Base-by-base conservation (phyloP, 2,329 filamentous ascomycete genomes). In the Thelonectria blattea region DNA sequence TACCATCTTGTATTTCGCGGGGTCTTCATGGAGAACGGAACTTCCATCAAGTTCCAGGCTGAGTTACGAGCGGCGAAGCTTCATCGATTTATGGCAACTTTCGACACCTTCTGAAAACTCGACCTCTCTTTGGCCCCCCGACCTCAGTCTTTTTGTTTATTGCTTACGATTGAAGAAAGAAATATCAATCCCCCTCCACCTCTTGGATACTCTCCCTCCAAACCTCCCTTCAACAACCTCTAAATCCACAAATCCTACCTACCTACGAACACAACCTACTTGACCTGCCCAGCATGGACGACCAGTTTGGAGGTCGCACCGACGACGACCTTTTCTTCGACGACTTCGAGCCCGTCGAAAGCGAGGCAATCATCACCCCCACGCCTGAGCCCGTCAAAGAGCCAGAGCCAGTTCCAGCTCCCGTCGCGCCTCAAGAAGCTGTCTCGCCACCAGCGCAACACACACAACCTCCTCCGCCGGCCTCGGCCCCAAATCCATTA, bases 311-410 rank as follows among this genome's bases (percentile, higher is more conserved):
- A 60, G 85, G 84, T 49, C 80, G 85, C 18, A 87, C 85, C 47
- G 85, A 88, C 68, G 85, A 88, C 66, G 85, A 87, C 69, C 79
- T 88, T 60, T 88, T 88, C 70, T 82, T 83, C 61, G 85, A 88
- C 65, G 85, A 88, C 68, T 86, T 87, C 60, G 85, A 87, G 71
- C 84, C 84, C 8, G 79, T 86, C 52, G 73, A 79, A 42, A 73
- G 73, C 64, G 71, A 75, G 47, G 59, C 73, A 5, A 65, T 76
- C 20, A 63, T 73, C n/a, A 43, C 56, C 15, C 58, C 69, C 24
- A 60, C 52, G 30, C 51, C 65, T 32, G 67, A 65, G 9, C 61
- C 67, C 24, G 60, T 51, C 18, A 51, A 63, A 42, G 50, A 63
- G 11, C 30, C 64, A 4, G 56, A 63, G 17, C 27, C 63, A 8